Percentiles rank a stretch among this genome's conserved stretches.
Evolutionary conservation across 352 stramenopile genomes (phyloP).

Genomic region (Pythium sukuiense): DNA sequence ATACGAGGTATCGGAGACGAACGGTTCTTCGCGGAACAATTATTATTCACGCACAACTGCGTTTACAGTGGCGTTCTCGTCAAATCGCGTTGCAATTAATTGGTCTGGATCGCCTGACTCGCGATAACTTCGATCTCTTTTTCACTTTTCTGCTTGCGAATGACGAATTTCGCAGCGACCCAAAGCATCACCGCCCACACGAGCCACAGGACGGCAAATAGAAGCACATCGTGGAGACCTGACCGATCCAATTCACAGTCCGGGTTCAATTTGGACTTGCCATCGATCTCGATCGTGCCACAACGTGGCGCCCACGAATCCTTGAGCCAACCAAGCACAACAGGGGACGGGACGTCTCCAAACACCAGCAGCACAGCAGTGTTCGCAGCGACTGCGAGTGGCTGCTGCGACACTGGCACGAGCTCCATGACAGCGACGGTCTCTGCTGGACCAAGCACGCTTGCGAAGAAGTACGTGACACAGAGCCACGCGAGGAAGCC

Average conservation of each 20-base stretch:
- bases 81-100: not conserved
- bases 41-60: no score
- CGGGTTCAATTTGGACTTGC: slow-evolving; percentile 58
- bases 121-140: not conserved
- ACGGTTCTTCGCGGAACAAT: no score
- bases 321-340: slow-evolving; percentile 92
- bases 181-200: slow-evolving; percentile 69
- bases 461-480: slow-evolving; percentile 70
- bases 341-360: slow-evolving; percentile 93
- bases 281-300: slow-evolving; percentile 65
- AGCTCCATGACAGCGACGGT: slow-evolving; percentile 89
- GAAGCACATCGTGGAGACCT: slow-evolving; percentile 64
- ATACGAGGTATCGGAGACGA: no score
- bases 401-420: slow-evolving; percentile 83
- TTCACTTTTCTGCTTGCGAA: not conserved
- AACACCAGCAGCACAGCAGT: slow-evolving; percentile 91
- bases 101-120: not conserved
- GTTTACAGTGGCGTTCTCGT: no score
- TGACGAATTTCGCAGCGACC: slow-evolving; percentile 44
- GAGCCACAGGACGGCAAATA: slow-evolving; percentile 78
- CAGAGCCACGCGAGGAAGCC: slow-evolving; percentile 65
- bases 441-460: slow-evolving; percentile 67
- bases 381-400: slow-evolving; percentile 91
- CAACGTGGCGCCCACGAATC: slow-evolving; percentile 90
- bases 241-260: slow-evolving; percentile 54